Percentiles rank a stretch among this genome's conserved stretches.
phyloP scores from a whole-genome alignment of 2,329 filamentous ascomycete species.

The Fusarium torreyae region DNA sequence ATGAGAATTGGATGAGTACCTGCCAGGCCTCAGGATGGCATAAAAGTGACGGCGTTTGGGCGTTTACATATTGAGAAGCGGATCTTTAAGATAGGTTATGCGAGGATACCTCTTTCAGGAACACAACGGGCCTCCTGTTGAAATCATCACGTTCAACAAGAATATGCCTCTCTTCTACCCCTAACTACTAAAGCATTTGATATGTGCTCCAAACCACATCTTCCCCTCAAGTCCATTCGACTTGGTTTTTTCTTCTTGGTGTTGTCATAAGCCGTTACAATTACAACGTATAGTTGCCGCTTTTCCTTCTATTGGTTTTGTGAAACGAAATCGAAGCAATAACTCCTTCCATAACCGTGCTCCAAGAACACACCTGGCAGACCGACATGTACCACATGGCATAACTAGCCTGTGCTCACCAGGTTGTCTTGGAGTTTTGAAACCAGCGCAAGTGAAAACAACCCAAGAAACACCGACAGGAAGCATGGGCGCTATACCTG shows the following conservation, averaged over 20 bases:
- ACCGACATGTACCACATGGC: constrained; percentile 17
- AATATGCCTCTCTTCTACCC: constrained; percentile 32
- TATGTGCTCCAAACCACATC: constrained; percentile 47
- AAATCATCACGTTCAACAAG: constrained; percentile 27
- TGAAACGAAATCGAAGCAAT: constrained; percentile 48
- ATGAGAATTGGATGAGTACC: constrained; percentile 1
- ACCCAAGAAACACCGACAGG: constrained; percentile 51
- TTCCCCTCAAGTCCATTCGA: constrained; percentile 32
- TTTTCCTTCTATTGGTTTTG: constrained; percentile 53
- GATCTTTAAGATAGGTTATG: constrained; percentile 26
- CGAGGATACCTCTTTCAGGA: constrained; percentile 33
- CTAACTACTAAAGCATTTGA: constrained; percentile 28
- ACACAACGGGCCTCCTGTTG: constrained; percentile 13
- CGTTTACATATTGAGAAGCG: constrained; percentile 25
- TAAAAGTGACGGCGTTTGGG: constrained; percentile 42
- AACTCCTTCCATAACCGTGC: constrained; percentile 38
- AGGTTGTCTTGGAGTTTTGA: constrained; percentile 17
- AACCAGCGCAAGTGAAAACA: constrained; percentile 29
- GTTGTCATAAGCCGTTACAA: constrained; percentile 54
- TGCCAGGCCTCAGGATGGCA: constrained; percentile 6
- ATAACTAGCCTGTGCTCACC: constrained; percentile 10
- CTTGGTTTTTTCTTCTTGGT: constrained; percentile 41
- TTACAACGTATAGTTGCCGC: constrained; percentile 53
- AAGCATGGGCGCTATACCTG: constrained; percentile 35
- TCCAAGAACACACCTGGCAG: constrained; percentile 20